Evolutionary conservation across 169 alveolate species (phyloP).

Genomic region (Cryptosporidium ubiquitum): DNA sequence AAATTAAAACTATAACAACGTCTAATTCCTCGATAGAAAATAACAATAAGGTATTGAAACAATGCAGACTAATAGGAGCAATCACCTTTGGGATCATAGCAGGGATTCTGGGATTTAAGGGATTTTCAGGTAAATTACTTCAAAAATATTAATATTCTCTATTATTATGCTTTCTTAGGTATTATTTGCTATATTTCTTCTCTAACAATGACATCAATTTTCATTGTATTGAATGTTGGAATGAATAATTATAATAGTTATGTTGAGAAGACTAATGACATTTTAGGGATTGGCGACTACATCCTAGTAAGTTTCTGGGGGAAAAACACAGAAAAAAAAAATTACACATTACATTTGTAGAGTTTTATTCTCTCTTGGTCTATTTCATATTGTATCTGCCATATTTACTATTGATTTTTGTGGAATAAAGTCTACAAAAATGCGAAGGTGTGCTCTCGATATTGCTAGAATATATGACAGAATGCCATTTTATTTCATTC

Average conservation of each 20-base stretch:
- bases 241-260: background rate
- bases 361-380: conserved; percentile 59
- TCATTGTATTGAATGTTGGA: background rate
- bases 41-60: conserved; percentile 24
- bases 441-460: background rate
- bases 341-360: conserved; percentile 9
- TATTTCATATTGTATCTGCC: conserved; percentile 33
- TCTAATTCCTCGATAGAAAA: conserved; percentile 27
- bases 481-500: no score
- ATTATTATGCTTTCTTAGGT: background rate
- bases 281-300: conserved; percentile 38
- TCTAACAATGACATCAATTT: background rate
- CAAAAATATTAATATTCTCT: background rate
- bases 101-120: conserved; percentile 35
- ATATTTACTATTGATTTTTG: background rate
- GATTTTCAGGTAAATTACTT: conserved; percentile 42
- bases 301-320: conserved; percentile 23
- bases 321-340: background rate
- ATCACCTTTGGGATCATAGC: conserved; percentile 33
- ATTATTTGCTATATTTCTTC: conserved; percentile 11
- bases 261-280: background rate
- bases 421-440: no score
- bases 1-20: background rate
- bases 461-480: background rate
- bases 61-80: conserved; percentile 25